Conservation (phyloP, 352 stramenopile genomes). For the Phytophthora brassicae region DNA sequence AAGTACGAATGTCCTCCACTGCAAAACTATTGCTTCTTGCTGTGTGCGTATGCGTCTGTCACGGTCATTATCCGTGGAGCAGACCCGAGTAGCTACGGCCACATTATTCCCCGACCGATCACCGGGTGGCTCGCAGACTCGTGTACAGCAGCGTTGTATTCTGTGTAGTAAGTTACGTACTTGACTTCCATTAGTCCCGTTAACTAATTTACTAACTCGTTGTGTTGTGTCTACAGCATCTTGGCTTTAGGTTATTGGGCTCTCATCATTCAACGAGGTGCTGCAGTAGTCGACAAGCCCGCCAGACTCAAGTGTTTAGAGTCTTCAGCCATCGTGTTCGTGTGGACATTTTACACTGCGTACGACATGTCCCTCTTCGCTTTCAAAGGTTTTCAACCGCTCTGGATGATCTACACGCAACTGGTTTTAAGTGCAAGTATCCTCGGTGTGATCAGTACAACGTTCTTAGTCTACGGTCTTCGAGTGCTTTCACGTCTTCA, state of each 20-base stretch:
- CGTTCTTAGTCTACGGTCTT: conserved; percentile 33
- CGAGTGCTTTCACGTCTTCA: conserved; percentile 30
- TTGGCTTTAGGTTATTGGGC: conserved; percentile 36
- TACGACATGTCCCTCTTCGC: conserved; percentile 32
- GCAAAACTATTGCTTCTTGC: conserved; percentile 32
- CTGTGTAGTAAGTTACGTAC: conserved; percentile 38
- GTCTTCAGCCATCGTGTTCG: conserved; percentile 17
- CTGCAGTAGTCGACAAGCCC: conserved; percentile 15
- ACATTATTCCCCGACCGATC: conserved; percentile 32
- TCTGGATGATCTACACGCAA: conserved; percentile 35
- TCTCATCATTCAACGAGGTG: conserved; percentile 34
- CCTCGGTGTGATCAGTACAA: conserved; percentile 17
- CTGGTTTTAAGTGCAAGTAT: conserved; percentile 27
- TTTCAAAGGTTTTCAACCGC: conserved; percentile 37
- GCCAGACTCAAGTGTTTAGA: conserved; percentile 27
- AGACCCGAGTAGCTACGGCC: conserved; percentile 34
- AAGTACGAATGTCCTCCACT: conserved; percentile 25
- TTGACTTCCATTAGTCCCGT: no score
- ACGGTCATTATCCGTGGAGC: conserved; percentile 31
- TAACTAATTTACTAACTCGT: no score
- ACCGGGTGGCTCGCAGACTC: conserved; percentile 30
- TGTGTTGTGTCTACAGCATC: no score
- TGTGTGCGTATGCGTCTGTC: conserved; percentile 35
- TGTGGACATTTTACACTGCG: conserved; percentile 36
- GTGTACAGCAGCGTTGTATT: conserved; percentile 38